Conservation (phyloP, 1,139 yeast species). For the Yamadazyma atmosphaerica region DNA sequence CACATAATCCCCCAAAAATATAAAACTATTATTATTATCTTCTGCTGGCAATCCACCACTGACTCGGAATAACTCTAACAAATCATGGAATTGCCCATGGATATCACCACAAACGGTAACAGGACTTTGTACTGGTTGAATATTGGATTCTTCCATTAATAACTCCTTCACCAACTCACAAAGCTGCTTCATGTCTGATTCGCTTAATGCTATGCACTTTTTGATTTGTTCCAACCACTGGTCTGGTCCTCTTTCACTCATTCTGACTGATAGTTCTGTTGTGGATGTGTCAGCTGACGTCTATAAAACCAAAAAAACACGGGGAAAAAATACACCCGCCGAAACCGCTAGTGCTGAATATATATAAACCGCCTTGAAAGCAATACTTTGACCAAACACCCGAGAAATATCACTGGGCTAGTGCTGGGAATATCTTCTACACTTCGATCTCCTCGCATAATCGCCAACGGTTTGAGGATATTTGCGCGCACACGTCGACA, state of each 20-base stretch:
- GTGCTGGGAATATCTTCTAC: not conserved
- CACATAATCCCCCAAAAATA: slow-evolving; percentile 92
- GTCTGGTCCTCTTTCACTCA: slow-evolving; percentile 88
- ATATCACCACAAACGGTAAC: slow-evolving; percentile 99
- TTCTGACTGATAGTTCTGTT: slow-evolving; percentile 1
- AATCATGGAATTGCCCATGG: slow-evolving; percentile 96
- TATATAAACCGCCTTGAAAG: not conserved
- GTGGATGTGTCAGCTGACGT: too few relatives aligned
- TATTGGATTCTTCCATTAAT: slow-evolving; percentile 76
- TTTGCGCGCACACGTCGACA: slow-evolving; percentile 3
- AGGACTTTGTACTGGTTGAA: slow-evolving; percentile 95
- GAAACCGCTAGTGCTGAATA: too few relatives aligned
- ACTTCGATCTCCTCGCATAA: not conserved
- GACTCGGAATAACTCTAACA: slow-evolving; percentile 83
- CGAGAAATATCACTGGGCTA: too few relatives aligned
- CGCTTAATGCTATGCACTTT: slow-evolving; percentile 86
- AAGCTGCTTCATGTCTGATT: slow-evolving; percentile 91
- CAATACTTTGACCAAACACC: too few relatives aligned
- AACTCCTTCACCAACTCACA: slow-evolving; percentile 92
- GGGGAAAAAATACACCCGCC: not conserved
- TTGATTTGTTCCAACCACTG: slow-evolving; percentile 94
- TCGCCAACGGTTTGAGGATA: not conserved
- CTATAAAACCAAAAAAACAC: too few relatives aligned
- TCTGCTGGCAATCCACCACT: slow-evolving; percentile 88
- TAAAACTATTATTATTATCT: slow-evolving; percentile 55